These are phyloP conservation scores for Leccinum olivaceopallidum DNA, from an alignment of 768 basidiomycete genomes.

Conservation along the genomic window DNA sequence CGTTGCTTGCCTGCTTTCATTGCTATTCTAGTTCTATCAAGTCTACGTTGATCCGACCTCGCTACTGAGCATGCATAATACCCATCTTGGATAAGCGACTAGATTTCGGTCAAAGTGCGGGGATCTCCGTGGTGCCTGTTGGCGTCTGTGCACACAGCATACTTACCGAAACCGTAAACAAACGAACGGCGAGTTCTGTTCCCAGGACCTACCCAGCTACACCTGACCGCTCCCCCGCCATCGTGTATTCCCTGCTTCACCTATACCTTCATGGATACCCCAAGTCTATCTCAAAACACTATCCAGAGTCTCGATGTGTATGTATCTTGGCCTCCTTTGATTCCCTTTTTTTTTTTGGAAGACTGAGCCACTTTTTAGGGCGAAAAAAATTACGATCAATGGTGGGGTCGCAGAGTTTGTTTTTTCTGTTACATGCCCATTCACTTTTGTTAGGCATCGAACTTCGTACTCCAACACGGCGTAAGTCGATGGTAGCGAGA, in stretches of 20 bases:
- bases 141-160: constrained; percentile 20
- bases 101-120: constrained; percentile 12
- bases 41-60: not conserved
- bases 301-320: constrained; percentile 6
- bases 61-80: not conserved
- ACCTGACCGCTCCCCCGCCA: not conserved
- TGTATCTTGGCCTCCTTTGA: not conserved
- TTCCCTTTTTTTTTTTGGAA: not conserved
- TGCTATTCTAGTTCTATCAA: not conserved
- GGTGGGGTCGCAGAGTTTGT: constrained; percentile 1
- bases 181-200: constrained; percentile 2
- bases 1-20: not conserved
- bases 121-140: not conserved
- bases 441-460: constrained; percentile 8
- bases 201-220: constrained; percentile 8
- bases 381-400: constrained; percentile 13
- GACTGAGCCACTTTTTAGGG: constrained; percentile 7
- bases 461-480: constrained; percentile 10
- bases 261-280: constrained; percentile 7
- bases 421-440: not conserved
- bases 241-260: not conserved
- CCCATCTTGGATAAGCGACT: no score
- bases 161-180: constrained; percentile 19
- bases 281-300: not conserved
- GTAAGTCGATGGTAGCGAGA: constrained; percentile 4